phyloP scores from a whole-genome alignment of 495 filamentous ascomycete species.

The Neurospora sp. region DNA sequence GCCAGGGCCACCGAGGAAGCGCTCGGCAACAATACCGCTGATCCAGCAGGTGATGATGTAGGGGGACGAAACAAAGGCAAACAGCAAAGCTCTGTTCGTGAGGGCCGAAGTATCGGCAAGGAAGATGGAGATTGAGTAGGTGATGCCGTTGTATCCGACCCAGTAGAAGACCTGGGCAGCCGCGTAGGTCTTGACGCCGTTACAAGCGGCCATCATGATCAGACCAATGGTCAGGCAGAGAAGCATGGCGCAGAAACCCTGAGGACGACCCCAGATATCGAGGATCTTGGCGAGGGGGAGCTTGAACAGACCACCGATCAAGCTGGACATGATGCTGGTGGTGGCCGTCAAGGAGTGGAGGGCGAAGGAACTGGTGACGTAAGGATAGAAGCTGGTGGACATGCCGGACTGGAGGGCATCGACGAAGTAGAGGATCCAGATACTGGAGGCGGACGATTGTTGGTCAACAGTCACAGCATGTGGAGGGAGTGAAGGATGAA shows the following conservation, averaged over 20 bases:
- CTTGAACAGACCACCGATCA: slow-evolving; percentile 54
- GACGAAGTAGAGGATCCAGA: slow-evolving; percentile 45
- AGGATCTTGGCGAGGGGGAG: slow-evolving; percentile 55
- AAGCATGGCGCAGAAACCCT: slow-evolving; percentile 31
- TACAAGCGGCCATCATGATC: slow-evolving; percentile 42
- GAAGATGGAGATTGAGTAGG: slow-evolving; percentile 49
- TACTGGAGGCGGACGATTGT: slow-evolving; percentile 17
- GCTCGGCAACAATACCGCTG: slow-evolving; percentile 34
- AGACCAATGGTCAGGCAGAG: slow-evolving; percentile 34
- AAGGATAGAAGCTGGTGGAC: slow-evolving; percentile 29
- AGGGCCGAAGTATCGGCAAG: slow-evolving; percentile 57
- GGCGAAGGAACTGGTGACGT: slow-evolving; percentile 37
- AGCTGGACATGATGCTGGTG: slow-evolving; percentile 37
- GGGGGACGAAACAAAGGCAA: slow-evolving; percentile 53
- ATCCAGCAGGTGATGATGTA: slow-evolving; percentile 55
- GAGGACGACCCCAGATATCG: slow-evolving; percentile 53
- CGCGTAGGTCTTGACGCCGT: slow-evolving; percentile 38
- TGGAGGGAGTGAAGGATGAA: neutral
- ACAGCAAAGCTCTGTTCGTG: slow-evolving; percentile 51
- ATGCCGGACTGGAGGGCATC: slow-evolving; percentile 37
- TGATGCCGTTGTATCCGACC: slow-evolving; percentile 46
- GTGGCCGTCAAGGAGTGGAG: slow-evolving; percentile 39
- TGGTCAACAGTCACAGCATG: neutral
- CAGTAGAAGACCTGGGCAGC: slow-evolving; percentile 46
- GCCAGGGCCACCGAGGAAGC: slow-evolving; percentile 33